Evolutionary conservation across 108 stramenopile species (phyloP), one percentile per base, ranked within the genome.

Genomic region (Cylindrotheca closterium): DNA sequence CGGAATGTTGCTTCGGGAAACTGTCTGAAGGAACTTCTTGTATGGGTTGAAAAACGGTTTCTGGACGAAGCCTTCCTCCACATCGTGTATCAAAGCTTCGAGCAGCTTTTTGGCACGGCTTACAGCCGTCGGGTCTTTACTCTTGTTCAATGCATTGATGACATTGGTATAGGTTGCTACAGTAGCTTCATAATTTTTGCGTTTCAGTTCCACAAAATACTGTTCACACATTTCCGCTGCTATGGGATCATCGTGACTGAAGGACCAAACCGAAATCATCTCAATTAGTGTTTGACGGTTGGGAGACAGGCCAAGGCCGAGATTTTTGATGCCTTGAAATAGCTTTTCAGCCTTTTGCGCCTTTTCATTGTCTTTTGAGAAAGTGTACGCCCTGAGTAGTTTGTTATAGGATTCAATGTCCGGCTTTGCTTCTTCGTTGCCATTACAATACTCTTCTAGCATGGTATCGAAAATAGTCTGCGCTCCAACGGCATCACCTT

Each of bases 401-500:
- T 32, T 60, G 64, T 73, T 63, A 45, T 57, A 65, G 5, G 63
- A 55, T 23, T 54, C 58, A 37, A 54, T 65, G 51, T 73, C 64
- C 5, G 71, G 71, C 19, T 51, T 34, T 24, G 71, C 71, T 18
- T 25, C 49, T 24, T 10, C 8, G 24, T 73, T 73, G 4, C 71
- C 71, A 18, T 49, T 48, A 27, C 32, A 51, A 31, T 47, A 73
- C 24, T 65, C 64, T 7, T 51, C 34, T 47, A 60, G 32, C 71
- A 73, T 73, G 29, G 33, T 26, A 19, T 52, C 58, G 27, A 73
- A 73, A 22, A 73, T 23, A 19, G 51, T 26, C 34, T 65, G 55
- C 10, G 34, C 34, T 30, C 60, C 58, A 10, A n/a, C 50, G 3
- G 29, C 21, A 48, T 67, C 27, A 4, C 65, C 47, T 28, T 26